Conservation (phyloP, 176 grass and related monocot species). For the Ensete ventricosum region DNA sequence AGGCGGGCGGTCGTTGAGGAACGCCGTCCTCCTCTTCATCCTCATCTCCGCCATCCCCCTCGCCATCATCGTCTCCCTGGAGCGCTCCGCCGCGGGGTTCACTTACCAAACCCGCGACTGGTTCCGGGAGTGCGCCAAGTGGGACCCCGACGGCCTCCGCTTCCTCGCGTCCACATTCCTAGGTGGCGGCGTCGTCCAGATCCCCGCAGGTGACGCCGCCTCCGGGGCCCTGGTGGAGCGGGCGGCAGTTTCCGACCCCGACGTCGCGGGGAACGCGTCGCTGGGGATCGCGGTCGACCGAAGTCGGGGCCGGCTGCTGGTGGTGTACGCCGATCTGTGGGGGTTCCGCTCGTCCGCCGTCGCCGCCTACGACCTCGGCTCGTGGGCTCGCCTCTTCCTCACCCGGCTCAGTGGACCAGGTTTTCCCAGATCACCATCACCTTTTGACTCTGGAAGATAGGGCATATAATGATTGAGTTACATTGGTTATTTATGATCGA, state of each 20-base stretch:
- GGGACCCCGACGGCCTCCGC: slow-evolving; percentile 45
- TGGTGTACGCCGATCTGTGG: slow-evolving; percentile 50
- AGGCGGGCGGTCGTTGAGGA: background rate
- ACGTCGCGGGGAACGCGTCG: slow-evolving; percentile 38
- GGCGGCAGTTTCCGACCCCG: slow-evolving; percentile 40
- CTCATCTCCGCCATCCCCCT: slow-evolving; percentile 29
- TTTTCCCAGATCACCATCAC: background rate
- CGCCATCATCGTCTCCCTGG: slow-evolving; percentile 53
- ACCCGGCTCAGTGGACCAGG: slow-evolving; percentile 60
- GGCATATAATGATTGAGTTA: too few relatives aligned
- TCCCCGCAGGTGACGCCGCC: slow-evolving; percentile 11
- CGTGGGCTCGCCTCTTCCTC: slow-evolving; percentile 66
- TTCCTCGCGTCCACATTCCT: slow-evolving; percentile 61
- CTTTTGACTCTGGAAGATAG: too few relatives aligned
- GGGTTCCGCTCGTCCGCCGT: slow-evolving; percentile 42
- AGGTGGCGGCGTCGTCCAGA: slow-evolving; percentile 46
- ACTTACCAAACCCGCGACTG: slow-evolving; percentile 41
- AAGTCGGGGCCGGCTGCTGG: slow-evolving; percentile 39
- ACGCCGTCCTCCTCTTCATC: slow-evolving; percentile 31
- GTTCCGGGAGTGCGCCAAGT: slow-evolving; percentile 94
- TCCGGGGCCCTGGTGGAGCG: slow-evolving; percentile 32
- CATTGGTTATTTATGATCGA: too few relatives aligned
- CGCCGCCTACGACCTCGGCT: slow-evolving; percentile 70
- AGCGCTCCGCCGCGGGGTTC: slow-evolving; percentile 44
- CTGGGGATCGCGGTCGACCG: slow-evolving; percentile 49